Evolutionary conservation across 2,329 filamentous ascomycete genomes (phyloP).

Genomic region (Fusarium sp.): DNA sequence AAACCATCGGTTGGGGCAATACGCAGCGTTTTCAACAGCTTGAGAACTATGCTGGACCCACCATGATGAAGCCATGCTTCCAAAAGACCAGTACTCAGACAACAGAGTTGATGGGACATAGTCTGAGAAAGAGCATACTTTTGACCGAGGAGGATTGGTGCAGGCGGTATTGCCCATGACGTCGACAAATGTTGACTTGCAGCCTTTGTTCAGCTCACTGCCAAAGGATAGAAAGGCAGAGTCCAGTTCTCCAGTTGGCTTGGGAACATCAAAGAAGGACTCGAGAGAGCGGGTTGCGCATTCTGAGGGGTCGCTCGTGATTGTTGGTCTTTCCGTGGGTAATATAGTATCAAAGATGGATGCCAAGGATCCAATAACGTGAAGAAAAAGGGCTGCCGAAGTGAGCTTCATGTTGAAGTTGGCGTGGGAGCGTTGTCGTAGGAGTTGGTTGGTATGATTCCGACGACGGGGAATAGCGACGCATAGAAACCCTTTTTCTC

Average conservation of each 20-base stretch:
- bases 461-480: neutral
- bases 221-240: neutral
- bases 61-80: neutral
- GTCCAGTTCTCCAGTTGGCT: neutral
- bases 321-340: neutral
- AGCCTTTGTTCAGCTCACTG: neutral
- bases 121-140: neutral
- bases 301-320: neutral
- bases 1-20: neutral
- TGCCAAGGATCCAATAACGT: neutral
- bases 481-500: neutral
- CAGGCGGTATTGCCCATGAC: neutral
- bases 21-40: neutral
- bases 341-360: neutral
- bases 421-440: neutral
- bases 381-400: neutral
- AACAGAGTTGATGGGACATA: neutral
- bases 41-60: neutral
- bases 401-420: neutral
- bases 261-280: slow-evolving; percentile 1
- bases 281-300: neutral
- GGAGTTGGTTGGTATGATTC: neutral
- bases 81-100: neutral
- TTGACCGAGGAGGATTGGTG: neutral
- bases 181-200: neutral